phyloP scores from a whole-genome alignment of 2,329 filamentous ascomycete species.

The Cladophialophora immunda region DNA sequence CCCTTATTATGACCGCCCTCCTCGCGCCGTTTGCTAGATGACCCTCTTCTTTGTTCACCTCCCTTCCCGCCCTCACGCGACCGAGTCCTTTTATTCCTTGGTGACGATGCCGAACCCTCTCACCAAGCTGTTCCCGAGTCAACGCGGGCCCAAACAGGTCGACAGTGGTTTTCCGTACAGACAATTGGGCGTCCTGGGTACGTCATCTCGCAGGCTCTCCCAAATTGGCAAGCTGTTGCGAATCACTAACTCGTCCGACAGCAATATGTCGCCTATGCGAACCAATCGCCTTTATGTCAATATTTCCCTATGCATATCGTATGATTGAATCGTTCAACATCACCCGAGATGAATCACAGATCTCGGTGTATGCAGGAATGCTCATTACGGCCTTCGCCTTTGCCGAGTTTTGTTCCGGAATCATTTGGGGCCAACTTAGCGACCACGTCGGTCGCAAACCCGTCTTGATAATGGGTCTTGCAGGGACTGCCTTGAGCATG shows the following conservation, averaged over 20 bases:
- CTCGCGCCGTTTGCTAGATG: constrained; percentile 27
- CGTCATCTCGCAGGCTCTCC: constrained; percentile 43
- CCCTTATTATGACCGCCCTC: constrained; percentile 32
- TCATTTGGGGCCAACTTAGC: constrained; percentile 92
- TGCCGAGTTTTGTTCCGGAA: constrained; percentile 90
- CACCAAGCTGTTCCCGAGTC: constrained; percentile 26
- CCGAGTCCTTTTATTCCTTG: constrained; percentile 12
- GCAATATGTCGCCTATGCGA: constrained; percentile 96
- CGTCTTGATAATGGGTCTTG: constrained; percentile 85
- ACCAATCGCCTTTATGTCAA: constrained; percentile 99
- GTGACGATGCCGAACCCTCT: constrained; percentile 34
- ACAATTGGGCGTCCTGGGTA: constrained; percentile 63
- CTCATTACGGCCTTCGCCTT: constrained; percentile 96
- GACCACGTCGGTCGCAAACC: constrained; percentile 93
- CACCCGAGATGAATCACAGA: constrained; percentile 78
- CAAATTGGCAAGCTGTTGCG: constrained; percentile 33
- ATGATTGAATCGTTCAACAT: constrained; percentile 95
- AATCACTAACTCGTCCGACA: constrained; percentile 49
- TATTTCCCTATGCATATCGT: constrained; percentile 97
- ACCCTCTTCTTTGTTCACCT: constrained; percentile 35
- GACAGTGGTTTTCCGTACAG: constrained; percentile 63
- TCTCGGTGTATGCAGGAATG: constrained; percentile 93
- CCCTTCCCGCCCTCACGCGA: constrained; percentile 25
- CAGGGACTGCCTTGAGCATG: constrained; percentile 92
- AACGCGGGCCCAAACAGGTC: constrained; percentile 39